These are phyloP conservation scores for Dichomitus squalens DNA, from an alignment of 1,284 basidiomycete species.

Conservation along the genomic window DNA sequence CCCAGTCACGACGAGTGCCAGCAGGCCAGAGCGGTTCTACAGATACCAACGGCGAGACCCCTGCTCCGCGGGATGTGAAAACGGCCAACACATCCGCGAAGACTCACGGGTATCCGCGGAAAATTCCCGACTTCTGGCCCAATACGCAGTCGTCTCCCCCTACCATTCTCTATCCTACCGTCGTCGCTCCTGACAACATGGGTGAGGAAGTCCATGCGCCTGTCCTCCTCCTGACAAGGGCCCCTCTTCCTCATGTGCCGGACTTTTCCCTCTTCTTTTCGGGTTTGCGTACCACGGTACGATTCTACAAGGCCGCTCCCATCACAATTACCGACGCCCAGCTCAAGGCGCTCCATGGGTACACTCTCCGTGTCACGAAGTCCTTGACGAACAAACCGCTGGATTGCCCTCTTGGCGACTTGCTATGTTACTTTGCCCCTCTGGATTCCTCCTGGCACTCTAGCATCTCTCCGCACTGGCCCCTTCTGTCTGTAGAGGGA, in stretches of 20 bases:
- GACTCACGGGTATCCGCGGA: constrained; percentile 49
- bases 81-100: constrained; percentile 23
- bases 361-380: constrained; percentile 65
- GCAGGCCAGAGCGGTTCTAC: neutral
- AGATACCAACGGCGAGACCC: neutral
- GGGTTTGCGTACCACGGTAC: constrained; percentile 45
- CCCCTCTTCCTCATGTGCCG: constrained; percentile 59
- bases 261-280: constrained; percentile 61
- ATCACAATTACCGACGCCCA: constrained; percentile 49
- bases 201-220: constrained; percentile 49
- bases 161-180: constrained; percentile 52
- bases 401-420: constrained; percentile 49
- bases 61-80: neutral
- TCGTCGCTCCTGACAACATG: constrained; percentile 44
- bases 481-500: constrained; percentile 42
- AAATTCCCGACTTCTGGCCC: constrained; percentile 65
- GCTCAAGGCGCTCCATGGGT: constrained; percentile 53
- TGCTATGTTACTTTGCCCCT: constrained; percentile 69
- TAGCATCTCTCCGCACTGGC: constrained; percentile 29
- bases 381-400: constrained; percentile 69
- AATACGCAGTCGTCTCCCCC: constrained; percentile 38
- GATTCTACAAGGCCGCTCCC: constrained; percentile 48
- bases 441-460: constrained; percentile 40
- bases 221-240: constrained; percentile 63
- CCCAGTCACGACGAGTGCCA: constrained; percentile 27